Percentiles rank a stretch among this genome's conserved stretches.
These are phyloP conservation scores for Neurospora tetrasperma DNA, from an alignment of 495 filamentous ascomycete genomes.

Conservation along the genomic window DNA sequence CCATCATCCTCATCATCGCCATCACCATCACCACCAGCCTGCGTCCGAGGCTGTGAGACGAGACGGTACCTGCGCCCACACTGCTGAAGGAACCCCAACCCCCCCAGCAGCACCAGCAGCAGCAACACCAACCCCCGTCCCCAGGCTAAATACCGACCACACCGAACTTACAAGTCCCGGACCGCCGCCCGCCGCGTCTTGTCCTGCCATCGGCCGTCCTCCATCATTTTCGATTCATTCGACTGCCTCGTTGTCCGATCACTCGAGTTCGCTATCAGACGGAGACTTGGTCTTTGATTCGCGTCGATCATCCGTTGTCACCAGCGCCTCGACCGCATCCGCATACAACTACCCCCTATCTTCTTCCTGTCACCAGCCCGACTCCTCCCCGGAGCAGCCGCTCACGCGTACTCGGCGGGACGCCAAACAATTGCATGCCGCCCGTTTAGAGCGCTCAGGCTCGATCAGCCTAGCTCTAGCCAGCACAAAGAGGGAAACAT, in stretches of 20 bases:
- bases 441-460: slow-evolving; percentile 21
- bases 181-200: background rate
- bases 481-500: slow-evolving; percentile 12
- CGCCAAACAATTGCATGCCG: slow-evolving; percentile 27
- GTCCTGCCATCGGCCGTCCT: slow-evolving; percentile 8
- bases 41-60: background rate
- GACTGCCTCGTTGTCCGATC: slow-evolving; percentile 9
- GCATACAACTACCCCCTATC: background rate
- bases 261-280: slow-evolving; percentile 13
- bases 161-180: background rate
- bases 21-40: slow-evolving; percentile 1
- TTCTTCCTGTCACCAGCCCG: slow-evolving; percentile 1
- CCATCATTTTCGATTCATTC: slow-evolving; percentile 22
- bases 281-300: slow-evolving; percentile 16
- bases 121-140: background rate
- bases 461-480: slow-evolving; percentile 22
- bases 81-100: background rate
- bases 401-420: slow-evolving; percentile 21
- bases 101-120: background rate
- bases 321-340: slow-evolving; percentile 14
- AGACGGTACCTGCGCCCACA: background rate
- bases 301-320: slow-evolving; percentile 19
- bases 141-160: background rate
- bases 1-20: slow-evolving; percentile 1
- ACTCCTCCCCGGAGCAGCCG: slow-evolving; percentile 1